Percentiles rank a stretch among this genome's conserved stretches.
These are phyloP conservation scores for Solanum piurae DNA, from an alignment of 257 asterid genomes.

Conservation along the genomic window DNA sequence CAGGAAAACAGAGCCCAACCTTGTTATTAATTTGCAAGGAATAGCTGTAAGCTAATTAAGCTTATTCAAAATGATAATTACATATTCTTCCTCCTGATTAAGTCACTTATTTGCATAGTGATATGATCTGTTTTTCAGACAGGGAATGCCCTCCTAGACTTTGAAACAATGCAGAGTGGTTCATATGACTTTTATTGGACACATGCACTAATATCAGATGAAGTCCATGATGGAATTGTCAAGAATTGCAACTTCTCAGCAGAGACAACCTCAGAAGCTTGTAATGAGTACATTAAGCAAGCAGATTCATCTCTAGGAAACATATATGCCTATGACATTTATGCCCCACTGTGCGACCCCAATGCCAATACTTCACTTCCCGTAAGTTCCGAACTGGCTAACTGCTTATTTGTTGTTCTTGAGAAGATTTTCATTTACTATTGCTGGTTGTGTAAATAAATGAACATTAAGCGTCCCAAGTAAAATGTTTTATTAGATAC, in stretches of 20 bases:
- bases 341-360: conserved; percentile 36
- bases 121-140: conserved; percentile 23
- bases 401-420: background rate
- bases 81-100: background rate
- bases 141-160: conserved; percentile 47
- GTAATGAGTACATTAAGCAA: background rate
- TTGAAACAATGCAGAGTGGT: conserved; percentile 15
- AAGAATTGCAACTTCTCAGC: conserved; percentile 35
- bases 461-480: background rate
- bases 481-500: background rate
- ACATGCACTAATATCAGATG: conserved; percentile 51
- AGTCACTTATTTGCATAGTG: background rate
- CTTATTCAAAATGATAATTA: background rate
- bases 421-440: background rate
- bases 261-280: background rate
- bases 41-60: conserved; percentile 2
- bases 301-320: conserved; percentile 10
- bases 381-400: conserved; percentile 1
- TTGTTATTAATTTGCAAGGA: conserved; percentile 2
- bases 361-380: background rate
- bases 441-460: background rate
- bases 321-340: conserved; percentile 28
- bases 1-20: background rate
- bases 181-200: conserved; percentile 42
- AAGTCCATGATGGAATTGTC: conserved; percentile 31